These are phyloP conservation scores for Kappamyces sp. DNA, from an alignment of 192 early-diverging fungal genomes.

Conservation along the genomic window DNA sequence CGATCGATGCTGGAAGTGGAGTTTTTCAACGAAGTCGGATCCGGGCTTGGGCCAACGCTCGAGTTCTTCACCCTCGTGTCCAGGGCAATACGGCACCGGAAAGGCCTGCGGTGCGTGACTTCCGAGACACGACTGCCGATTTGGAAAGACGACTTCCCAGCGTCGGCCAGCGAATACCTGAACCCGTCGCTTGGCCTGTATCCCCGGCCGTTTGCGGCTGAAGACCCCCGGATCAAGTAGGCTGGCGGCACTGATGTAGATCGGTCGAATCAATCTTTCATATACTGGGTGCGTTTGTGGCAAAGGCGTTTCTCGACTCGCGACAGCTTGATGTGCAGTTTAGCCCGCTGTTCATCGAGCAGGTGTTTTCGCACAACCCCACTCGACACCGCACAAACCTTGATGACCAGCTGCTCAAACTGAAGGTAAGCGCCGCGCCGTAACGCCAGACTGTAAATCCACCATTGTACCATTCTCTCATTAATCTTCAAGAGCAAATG, in stretches of 20 bases:
- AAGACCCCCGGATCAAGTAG: too few species aligned
- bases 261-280: slow-evolving; percentile 48
- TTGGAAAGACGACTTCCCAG: slow-evolving; percentile 59
- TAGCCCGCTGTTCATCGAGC: slow-evolving; percentile 60
- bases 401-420: too few species aligned
- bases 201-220: slow-evolving; percentile 14
- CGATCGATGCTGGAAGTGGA: slow-evolving; percentile 82
- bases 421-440: too few species aligned
- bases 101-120: slow-evolving; percentile 14
- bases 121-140: slow-evolving; percentile 31
- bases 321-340: slow-evolving; percentile 82
- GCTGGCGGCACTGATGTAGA: neutral
- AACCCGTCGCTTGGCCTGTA: slow-evolving; percentile 9
- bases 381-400: too few species aligned
- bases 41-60: slow-evolving; percentile 82
- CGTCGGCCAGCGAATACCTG: neutral
- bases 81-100: slow-evolving; percentile 45
- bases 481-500: slow-evolving; percentile 42
- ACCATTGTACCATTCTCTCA: slow-evolving; percentile 58
- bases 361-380: neutral
- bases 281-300: slow-evolving; percentile 77
- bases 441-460: slow-evolving; percentile 43
- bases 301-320: slow-evolving; percentile 80
- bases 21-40: slow-evolving; percentile 89
- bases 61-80: slow-evolving; percentile 87